Conservation (phyloP, 352 stramenopile genomes). For the Phytophthora idaei region DNA sequence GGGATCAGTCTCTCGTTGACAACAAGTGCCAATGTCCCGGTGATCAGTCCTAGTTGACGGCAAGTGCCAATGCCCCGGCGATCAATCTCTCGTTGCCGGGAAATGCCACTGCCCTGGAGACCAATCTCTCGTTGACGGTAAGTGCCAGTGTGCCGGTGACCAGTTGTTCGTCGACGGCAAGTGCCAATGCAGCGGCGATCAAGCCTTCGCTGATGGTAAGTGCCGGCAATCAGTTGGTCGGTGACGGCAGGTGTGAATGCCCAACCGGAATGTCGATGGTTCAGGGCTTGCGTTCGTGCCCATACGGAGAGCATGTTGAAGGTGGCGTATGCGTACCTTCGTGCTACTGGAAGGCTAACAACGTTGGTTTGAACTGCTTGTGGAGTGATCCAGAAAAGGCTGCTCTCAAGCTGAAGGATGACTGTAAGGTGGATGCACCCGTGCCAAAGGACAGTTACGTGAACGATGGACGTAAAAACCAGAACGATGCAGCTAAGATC, state of each 20-base stretch:
- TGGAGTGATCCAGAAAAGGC: background rate
- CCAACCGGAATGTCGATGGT: background rate
- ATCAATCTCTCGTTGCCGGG: background rate
- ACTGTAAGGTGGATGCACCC: constrained; percentile 12
- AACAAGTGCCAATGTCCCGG: background rate
- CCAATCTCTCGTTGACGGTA: background rate
- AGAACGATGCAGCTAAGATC: constrained; percentile 3
- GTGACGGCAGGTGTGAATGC: background rate
- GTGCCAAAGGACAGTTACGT: constrained; percentile 36
- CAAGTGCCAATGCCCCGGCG: constrained; percentile 1
- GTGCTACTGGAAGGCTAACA: constrained; percentile 22
- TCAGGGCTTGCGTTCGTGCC: background rate
- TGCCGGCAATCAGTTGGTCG: background rate
- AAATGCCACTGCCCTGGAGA: background rate
- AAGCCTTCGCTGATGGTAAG: background rate
- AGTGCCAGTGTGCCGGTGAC: constrained; percentile 2
- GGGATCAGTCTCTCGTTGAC: background rate
- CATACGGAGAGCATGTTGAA: constrained; percentile 5
- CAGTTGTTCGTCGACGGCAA: background rate
- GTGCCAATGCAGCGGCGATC: constrained; percentile 2
- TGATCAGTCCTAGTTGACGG: constrained; percentile 1
- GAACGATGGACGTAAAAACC: constrained; percentile 14
- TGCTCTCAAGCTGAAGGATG: constrained; percentile 4
- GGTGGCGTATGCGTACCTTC: background rate
- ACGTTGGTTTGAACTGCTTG: constrained; percentile 5